Evolutionary conservation across 2,329 filamentous ascomycete genomes (phyloP).

Genomic region (Calcarisporium arbuscula): DNA sequence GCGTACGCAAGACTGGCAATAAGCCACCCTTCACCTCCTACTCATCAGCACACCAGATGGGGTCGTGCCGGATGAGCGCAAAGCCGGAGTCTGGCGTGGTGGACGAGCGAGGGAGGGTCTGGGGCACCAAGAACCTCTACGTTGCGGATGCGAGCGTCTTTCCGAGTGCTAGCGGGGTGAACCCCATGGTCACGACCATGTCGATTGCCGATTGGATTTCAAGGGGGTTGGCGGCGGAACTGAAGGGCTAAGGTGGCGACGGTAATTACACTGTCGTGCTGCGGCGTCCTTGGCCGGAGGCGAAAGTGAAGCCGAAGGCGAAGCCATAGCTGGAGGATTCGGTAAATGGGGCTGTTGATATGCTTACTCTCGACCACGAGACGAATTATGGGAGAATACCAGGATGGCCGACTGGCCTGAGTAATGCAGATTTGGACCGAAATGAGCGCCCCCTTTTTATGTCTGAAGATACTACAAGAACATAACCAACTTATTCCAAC

Average conservation of each 20-base stretch:
- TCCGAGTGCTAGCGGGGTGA: constrained; percentile 70
- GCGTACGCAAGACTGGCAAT: constrained; percentile 41
- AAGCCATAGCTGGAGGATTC: no score
- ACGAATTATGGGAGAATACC: no score
- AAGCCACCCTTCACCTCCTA: constrained; percentile 48
- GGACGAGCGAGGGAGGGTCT: constrained; percentile 53
- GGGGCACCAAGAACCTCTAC: constrained; percentile 59
- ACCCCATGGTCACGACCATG: constrained; percentile 78
- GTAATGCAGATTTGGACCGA: no score
- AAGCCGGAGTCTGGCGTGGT: constrained; percentile 48
- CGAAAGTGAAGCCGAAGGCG: no score
- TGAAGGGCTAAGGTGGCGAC: constrained; percentile 13
- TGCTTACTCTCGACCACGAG: no score
- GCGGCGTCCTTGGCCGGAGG: no score
- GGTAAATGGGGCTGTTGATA: no score
- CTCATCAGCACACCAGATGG: constrained; percentile 76
- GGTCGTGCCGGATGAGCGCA: constrained; percentile 65
- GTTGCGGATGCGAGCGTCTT: constrained; percentile 72
- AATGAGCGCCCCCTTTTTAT: no score
- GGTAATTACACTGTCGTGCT: not conserved
- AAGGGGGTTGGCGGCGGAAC: constrained; percentile 44
- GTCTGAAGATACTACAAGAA: no score
- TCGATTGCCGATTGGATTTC: constrained; percentile 61
- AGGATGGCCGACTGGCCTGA: no score
- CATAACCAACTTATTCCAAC: no score